Evolutionary conservation across 345 rosid species (phyloP), one percentile per base, ranked within the genome.

Genomic region (Gossypium sturtianum): DNA sequence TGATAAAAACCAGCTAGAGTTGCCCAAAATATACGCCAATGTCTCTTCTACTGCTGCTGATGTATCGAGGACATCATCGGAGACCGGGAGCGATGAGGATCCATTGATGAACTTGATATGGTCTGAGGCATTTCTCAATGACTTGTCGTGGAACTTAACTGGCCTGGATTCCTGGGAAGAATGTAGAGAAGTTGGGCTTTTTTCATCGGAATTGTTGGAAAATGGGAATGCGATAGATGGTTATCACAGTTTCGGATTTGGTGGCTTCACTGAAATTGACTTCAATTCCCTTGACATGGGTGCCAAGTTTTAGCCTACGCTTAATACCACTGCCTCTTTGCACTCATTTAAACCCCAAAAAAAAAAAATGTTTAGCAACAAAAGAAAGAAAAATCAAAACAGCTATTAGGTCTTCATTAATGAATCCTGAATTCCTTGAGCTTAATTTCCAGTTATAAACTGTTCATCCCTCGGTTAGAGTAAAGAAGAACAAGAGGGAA

Each of bases 111-210:
- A 63, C 70, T 67, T 41, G 74, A 58, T 83, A 13, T 76, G 83
- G 80, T 75, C 85, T 0, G 88, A 86, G 64, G 19, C 74, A 12
- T 68, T 87, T 70, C 79, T 78, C 43, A 85, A 80, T 9, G 87
- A 82, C 53, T 64, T 84, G 19, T 70, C 86, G 0, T 87, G 92
- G 93, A 76, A 84, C 53, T 84, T 88, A 54, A 67, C 76, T 1
- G 57, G 10, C 53, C 70, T 74, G 2, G 83, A 67, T 1, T 62
- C 48, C 0, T 27, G 65, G 48, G 76, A 74, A 66, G 77, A 80
- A 49, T 74, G 22, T 2, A 68, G 79, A 53, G 83, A 84, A 71
- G 71, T 89, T 45, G 87, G 85, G 10, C 64, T 79, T 54, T 78
- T 79, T n/a, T 78, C 85, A 7, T 60, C 60, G 92, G 91, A 68